Evolutionary conservation across 2,329 filamentous ascomycete genomes (phyloP).

Genomic region (Cercospora brassicicola): DNA sequence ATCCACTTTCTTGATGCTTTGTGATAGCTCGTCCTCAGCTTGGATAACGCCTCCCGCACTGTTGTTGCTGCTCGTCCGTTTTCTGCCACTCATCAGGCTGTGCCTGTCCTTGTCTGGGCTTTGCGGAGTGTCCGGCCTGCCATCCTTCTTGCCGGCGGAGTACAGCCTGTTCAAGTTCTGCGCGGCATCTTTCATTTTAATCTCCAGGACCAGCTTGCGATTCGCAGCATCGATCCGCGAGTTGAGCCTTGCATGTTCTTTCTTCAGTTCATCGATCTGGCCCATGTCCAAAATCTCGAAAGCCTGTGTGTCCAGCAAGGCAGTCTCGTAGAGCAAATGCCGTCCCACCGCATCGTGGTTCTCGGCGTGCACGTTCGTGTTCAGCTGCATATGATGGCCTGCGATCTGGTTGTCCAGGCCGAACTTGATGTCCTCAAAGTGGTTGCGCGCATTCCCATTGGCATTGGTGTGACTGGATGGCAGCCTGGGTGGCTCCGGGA

Average conservation of each 20-base stretch:
- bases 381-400: conserved; percentile 34
- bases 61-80: conserved; percentile 41
- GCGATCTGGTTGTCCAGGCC: conserved; percentile 23
- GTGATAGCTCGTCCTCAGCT: conserved; percentile 72
- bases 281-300: conserved; percentile 87
- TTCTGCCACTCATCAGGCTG: conserved; percentile 40
- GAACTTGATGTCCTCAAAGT: conserved; percentile 30
- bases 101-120: conserved; percentile 55
- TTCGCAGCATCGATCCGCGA: conserved; percentile 79
- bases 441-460: conserved; percentile 19
- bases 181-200: conserved; percentile 91
- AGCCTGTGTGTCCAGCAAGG: conserved; percentile 79
- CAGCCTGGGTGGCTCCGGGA: conserved; percentile 16
- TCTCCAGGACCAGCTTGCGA: conserved; percentile 82
- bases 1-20: conserved; percentile 79
- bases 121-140: conserved; percentile 46
- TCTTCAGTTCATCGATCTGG: conserved; percentile 89
- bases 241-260: conserved; percentile 70
- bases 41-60: conserved; percentile 50
- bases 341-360: conserved; percentile 66
- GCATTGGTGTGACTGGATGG: conserved; percentile 13
- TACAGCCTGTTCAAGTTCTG: conserved; percentile 82
- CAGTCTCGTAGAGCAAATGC: conserved; percentile 90
- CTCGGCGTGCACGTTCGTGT: conserved; percentile 34
- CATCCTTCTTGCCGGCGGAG: conserved; percentile 53